phyloP scores from a whole-genome alignment of 768 basidiomycete species.

The Phylloporus arenicola region DNA sequence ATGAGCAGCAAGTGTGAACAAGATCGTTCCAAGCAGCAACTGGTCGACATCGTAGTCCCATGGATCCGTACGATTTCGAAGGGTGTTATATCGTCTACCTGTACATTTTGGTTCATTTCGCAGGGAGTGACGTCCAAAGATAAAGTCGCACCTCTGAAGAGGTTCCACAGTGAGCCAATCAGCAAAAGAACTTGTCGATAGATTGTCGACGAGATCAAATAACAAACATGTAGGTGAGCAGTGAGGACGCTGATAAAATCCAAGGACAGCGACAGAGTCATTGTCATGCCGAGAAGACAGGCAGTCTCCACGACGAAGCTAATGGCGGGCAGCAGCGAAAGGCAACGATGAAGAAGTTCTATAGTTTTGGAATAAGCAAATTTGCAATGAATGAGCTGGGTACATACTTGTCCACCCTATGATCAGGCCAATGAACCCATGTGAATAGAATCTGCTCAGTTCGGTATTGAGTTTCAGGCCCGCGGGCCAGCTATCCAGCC shows the following conservation, averaged over 20 bases:
- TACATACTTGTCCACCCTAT: conserved; percentile 68
- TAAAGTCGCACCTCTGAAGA: conserved; percentile 69
- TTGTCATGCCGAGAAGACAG: conserved; percentile 49
- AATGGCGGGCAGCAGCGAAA: conserved; percentile 20
- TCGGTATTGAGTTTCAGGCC: conserved; percentile 96
- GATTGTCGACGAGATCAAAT: conserved; percentile 54
- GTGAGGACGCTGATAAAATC: conserved; percentile 68
- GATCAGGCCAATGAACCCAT: conserved; percentile 60
- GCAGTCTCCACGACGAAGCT: conserved; percentile 33
- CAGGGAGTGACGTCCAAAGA: neutral
- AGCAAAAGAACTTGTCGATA: conserved; percentile 57
- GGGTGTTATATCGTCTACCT: conserved; percentile 87
- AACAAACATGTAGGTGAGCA: conserved; percentile 65
- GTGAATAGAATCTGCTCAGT: conserved; percentile 80
- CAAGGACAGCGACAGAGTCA: conserved; percentile 57
- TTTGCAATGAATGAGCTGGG: neutral
- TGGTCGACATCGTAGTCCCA: conserved; percentile 93
- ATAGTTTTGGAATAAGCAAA: conserved; percentile 3
- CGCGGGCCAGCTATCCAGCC: conserved; percentile 95
- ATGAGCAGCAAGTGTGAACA: conserved; percentile 79
- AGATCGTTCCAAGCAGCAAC: conserved; percentile 86
- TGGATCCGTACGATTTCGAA: conserved; percentile 83
- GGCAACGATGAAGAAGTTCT: conserved; percentile 20
- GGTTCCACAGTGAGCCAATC: conserved; percentile 72
- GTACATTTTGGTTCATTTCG: neutral